Percentiles rank a stretch among this genome's conserved stretches.
These are phyloP conservation scores for Blastobotrys americana DNA, from an alignment of 805 yeast genomes.

Conservation along the genomic window DNA sequence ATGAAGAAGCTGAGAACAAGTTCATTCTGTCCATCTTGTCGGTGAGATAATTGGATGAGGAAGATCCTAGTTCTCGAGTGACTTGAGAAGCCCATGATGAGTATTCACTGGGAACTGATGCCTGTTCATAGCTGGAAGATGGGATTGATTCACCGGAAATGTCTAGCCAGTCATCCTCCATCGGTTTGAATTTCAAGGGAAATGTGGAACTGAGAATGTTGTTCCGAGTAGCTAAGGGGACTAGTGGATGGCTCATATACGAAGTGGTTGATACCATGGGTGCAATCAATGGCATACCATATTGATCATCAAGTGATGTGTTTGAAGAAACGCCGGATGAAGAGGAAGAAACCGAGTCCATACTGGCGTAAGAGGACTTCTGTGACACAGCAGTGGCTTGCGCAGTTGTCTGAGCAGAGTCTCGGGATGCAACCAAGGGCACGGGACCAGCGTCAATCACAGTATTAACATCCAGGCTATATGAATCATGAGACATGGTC, in stretches of 20 bases:
- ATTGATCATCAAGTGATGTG: neutral
- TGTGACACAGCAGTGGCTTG: constrained; percentile 2
- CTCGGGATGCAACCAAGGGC: neutral
- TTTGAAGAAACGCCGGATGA: constrained; percentile 3
- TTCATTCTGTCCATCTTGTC: constrained; percentile 10
- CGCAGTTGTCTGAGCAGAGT: neutral
- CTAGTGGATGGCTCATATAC: constrained; percentile 15
- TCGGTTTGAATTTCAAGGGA: constrained; percentile 16
- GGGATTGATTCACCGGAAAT: neutral
- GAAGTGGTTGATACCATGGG: constrained; percentile 4
- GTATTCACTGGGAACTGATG: constrained; percentile 7
- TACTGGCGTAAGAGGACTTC: constrained; percentile 4
- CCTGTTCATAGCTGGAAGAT: neutral
- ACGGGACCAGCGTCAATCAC: constrained; percentile 2
- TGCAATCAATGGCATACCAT: neutral
- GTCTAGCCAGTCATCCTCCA: constrained; percentile 24
- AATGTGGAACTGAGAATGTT: constrained; percentile 13
- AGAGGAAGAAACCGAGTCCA: constrained; percentile 6
- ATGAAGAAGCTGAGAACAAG: neutral
- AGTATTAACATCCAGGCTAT: constrained; percentile 2
- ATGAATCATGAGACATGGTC: neutral
- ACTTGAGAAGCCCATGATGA: constrained; percentile 16
- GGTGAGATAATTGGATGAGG: constrained; percentile 15
- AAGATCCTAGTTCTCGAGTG: constrained; percentile 17
- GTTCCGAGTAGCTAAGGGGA: constrained; percentile 16